Percentiles rank a stretch among this genome's conserved stretches.
phyloP scores from a whole-genome alignment of 306 rosid species.

The Spatholobus suberectus region DNA sequence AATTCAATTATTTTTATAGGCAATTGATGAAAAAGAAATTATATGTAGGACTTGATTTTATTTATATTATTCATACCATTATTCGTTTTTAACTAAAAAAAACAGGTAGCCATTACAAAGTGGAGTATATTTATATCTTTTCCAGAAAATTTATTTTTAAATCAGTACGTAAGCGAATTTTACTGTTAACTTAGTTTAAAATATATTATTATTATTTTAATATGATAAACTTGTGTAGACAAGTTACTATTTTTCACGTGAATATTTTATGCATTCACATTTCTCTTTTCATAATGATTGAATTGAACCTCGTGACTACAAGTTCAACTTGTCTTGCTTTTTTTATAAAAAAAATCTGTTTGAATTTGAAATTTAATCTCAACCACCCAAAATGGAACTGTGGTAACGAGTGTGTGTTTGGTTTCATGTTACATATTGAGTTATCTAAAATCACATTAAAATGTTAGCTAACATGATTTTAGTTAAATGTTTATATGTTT shows the following conservation, averaged over 20 bases:
- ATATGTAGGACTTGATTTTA: neutral
- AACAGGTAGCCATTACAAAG: neutral
- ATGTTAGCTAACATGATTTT: too few species aligned
- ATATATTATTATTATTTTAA: neutral
- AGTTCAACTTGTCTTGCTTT: neutral
- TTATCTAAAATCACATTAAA: too few species aligned
- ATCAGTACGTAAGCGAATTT: too few species aligned
- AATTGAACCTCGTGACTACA: constrained; percentile 12
- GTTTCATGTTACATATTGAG: too few species aligned
- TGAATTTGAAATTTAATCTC: neutral
- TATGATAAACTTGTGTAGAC: neutral
- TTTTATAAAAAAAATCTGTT: neutral
- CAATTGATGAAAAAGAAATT: neutral
- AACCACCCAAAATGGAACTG: constrained; percentile 31
- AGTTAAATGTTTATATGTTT: too few species aligned
- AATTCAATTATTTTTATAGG: neutral
- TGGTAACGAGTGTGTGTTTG: neutral
- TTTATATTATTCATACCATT: neutral
- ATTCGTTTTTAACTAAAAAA: neutral
- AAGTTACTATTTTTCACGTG: constrained; percentile 6
- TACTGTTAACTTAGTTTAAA: too few species aligned
- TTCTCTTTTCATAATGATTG: neutral
- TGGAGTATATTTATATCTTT: neutral
- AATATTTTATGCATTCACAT: constrained; percentile 10
- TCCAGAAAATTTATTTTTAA: too few species aligned